These are phyloP conservation scores for Zancudomyces culisetae DNA, from an alignment of 371 early-diverging fungal genomes.

Conservation along the genomic window DNA sequence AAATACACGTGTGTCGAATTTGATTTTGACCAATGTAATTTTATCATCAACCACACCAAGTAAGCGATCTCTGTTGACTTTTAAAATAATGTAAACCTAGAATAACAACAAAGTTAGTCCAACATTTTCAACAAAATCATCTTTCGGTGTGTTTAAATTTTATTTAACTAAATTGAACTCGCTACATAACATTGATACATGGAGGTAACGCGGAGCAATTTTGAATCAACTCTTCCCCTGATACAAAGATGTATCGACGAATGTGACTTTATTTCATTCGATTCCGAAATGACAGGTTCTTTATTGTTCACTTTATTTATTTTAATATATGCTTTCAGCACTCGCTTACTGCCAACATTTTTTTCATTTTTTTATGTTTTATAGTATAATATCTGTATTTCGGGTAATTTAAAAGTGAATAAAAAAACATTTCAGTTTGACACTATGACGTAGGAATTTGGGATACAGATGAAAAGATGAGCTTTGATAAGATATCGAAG, in stretches of 20 bases:
- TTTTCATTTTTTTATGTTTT: not conserved
- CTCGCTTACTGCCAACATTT: not conserved
- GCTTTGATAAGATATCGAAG: constrained; percentile 26
- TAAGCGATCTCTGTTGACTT: too few species aligned
- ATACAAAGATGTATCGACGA: constrained; percentile 43
- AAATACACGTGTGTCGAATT: too few species aligned
- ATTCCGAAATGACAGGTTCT: constrained; percentile 64
- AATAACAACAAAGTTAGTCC: too few species aligned
- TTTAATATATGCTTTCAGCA: not conserved
- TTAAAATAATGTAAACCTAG: too few species aligned
- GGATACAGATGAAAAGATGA: not conserved
- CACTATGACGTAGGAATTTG: not conserved
- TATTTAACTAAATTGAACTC: too few species aligned
- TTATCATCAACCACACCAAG: too few species aligned
- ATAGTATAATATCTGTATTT: not conserved
- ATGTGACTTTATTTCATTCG: constrained; percentile 63
- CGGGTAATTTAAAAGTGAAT: constrained; percentile 3
- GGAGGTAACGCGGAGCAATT: constrained; percentile 57
- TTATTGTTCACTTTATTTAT: not conserved
- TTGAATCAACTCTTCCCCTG: constrained; percentile 29
- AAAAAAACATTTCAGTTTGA: constrained; percentile 4
- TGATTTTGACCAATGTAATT: too few species aligned
- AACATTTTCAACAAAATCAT: too few species aligned
- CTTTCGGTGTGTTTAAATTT: too few species aligned
- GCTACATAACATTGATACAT: too few species aligned